Conservation (phyloP, 2,329 filamentous ascomycete species). For the Albifimbria verrucaria region DNA sequence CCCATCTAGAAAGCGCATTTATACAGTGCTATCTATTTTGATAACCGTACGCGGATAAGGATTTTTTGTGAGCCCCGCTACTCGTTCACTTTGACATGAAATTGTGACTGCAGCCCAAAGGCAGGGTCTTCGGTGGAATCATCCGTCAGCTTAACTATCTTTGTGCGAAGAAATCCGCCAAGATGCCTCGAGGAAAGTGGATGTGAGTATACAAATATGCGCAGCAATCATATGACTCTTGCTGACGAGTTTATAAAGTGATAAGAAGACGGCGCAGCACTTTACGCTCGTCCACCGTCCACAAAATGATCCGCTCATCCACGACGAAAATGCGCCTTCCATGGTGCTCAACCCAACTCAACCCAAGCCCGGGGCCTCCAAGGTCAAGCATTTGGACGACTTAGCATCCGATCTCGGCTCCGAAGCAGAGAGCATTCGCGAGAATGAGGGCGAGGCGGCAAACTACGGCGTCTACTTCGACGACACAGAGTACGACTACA, state of each 20-base stretch:
- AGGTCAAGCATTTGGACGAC: constrained; percentile 69
- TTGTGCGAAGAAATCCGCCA: too few species aligned
- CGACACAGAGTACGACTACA: constrained; percentile 96
- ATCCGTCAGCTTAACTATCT: constrained; percentile 12
- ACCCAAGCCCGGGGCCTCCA: constrained; percentile 33
- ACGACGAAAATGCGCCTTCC: constrained; percentile 82
- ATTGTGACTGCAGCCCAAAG: constrained; percentile 19
- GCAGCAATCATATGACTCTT: background rate
- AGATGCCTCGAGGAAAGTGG: constrained; percentile 75
- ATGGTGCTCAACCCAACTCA: constrained; percentile 80
- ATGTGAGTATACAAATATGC: constrained; percentile 38
- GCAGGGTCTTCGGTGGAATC: constrained; percentile 12
- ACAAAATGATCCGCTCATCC: constrained; percentile 95
- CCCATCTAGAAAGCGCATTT: fast-evolving
- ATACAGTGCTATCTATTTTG: constrained; percentile 26
- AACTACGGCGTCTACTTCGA: constrained; percentile 93
- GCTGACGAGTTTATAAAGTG: constrained; percentile 30
- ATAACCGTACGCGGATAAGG: constrained; percentile 26
- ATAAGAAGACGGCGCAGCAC: constrained; percentile 91
- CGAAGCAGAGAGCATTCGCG: constrained; percentile 63
- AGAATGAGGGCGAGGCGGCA: constrained; percentile 94
- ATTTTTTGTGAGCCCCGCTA: constrained; percentile 25
- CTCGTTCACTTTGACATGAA: constrained; percentile 16
- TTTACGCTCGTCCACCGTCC: constrained; percentile 94
- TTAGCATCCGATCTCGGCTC: constrained; percentile 72